Evolutionary conservation across 2,329 filamentous ascomycete species (phyloP).

Genomic region (Xylariaceae sp.): DNA sequence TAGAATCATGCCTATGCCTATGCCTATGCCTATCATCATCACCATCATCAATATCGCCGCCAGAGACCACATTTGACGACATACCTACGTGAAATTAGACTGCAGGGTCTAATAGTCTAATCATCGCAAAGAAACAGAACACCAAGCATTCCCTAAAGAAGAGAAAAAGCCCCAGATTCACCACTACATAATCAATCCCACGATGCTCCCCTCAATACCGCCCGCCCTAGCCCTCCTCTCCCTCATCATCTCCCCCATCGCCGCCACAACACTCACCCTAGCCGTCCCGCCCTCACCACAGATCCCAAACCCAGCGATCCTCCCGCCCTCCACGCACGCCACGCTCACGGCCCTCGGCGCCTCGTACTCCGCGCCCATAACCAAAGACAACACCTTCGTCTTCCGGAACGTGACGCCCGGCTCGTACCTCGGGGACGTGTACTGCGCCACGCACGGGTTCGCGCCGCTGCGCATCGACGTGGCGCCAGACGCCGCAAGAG

Average conservation of each 20-base stretch:
- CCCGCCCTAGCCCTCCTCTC: constrained; percentile 33
- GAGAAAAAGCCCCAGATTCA: too few species aligned
- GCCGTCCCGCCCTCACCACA: constrained; percentile 38
- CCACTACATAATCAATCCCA: neutral
- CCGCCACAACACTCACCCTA: constrained; percentile 43
- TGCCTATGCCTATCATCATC: too few species aligned
- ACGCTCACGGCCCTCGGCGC: constrained; percentile 46
- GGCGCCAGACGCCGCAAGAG: constrained; percentile 31
- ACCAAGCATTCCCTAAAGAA: too few species aligned
- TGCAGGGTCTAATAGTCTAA: too few species aligned
- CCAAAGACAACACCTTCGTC: constrained; percentile 64
- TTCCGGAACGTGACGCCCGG: constrained; percentile 69
- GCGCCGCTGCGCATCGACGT: constrained; percentile 78
- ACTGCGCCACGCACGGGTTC: constrained; percentile 71
- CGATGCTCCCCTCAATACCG: constrained; percentile 9
- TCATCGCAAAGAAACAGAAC: too few species aligned
- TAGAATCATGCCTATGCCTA: too few species aligned
- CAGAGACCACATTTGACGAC: too few species aligned
- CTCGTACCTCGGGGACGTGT: constrained; percentile 78
- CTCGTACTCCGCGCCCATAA: constrained; percentile 56
- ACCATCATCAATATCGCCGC: too few species aligned
- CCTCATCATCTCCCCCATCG: constrained; percentile 26
- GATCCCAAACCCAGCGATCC: constrained; percentile 48
- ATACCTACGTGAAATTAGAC: too few species aligned
- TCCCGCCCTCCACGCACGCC: constrained; percentile 61